These are phyloP conservation scores for Euphorbia celastroides DNA, from an alignment of 441 rosid genomes.

Conservation along the genomic window DNA sequence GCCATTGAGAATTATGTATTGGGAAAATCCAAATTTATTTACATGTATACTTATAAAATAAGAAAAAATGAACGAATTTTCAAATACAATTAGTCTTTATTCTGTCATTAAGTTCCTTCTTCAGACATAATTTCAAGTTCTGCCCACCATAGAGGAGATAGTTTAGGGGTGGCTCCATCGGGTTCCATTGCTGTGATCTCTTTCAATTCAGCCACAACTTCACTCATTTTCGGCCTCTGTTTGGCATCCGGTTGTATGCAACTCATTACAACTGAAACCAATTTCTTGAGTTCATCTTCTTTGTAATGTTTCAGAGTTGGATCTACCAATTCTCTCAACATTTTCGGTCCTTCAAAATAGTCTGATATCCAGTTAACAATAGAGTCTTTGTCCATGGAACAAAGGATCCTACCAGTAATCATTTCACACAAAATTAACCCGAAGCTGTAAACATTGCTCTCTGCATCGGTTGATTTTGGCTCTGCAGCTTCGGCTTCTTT, in stretches of 20 bases:
- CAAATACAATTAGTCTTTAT: neutral
- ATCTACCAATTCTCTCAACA: constrained; percentile 48
- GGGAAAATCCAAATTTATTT: constrained; percentile 3
- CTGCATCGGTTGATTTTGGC: constrained; percentile 30
- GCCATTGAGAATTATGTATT: neutral
- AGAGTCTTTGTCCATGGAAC: constrained; percentile 32
- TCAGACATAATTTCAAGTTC: constrained; percentile 80
- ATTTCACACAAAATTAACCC: constrained; percentile 68
- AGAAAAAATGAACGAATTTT: constrained; percentile 4
- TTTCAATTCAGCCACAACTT: constrained; percentile 48
- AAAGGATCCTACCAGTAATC: constrained; percentile 62
- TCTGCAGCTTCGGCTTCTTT: constrained; percentile 38
- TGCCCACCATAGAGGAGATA: constrained; percentile 94
- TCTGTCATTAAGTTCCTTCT: constrained; percentile 36
- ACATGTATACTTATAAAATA: constrained; percentile 3
- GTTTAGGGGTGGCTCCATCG: constrained; percentile 62
- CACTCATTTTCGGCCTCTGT: constrained; percentile 56
- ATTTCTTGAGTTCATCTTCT: constrained; percentile 44
- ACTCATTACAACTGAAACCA: constrained; percentile 52
- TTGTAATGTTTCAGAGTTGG: constrained; percentile 49
- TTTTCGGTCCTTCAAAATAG: constrained; percentile 26
- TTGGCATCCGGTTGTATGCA: constrained; percentile 59
- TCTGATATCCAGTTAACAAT: constrained; percentile 37
- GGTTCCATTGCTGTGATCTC: constrained; percentile 69
- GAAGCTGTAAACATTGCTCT: constrained; percentile 54